These are phyloP conservation scores for Phyllosticta citribraziliensis DNA, from an alignment of 2,329 filamentous ascomycete species.

Conservation along the genomic window DNA sequence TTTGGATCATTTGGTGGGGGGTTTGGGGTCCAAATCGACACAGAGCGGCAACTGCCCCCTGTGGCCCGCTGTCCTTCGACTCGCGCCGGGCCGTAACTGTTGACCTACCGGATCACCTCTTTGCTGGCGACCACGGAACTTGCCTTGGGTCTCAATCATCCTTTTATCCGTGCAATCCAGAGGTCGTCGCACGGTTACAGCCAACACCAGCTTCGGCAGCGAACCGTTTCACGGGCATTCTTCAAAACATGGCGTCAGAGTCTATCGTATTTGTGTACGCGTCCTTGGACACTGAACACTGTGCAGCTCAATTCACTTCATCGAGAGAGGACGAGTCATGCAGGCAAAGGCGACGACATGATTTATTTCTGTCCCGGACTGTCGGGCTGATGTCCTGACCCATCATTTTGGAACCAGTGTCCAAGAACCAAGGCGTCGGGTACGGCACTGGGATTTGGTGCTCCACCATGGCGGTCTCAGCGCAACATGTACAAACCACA, in stretches of 20 bases:
- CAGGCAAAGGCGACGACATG: not conserved
- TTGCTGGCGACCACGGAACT: not conserved
- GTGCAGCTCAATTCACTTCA: not conserved
- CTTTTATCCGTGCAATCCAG: not conserved
- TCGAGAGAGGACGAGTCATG: not conserved
- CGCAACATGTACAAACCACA: not conserved
- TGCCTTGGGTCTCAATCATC: not conserved
- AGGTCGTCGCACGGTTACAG: not conserved
- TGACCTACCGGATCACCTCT: not conserved
- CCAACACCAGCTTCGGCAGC: not conserved
- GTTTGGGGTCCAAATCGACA: not conserved
- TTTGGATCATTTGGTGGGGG: slow-evolving; percentile 6
- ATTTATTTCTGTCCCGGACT: not conserved
- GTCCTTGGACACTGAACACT: not conserved
- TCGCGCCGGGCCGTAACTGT: not conserved
- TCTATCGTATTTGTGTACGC: not conserved
- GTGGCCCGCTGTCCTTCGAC: not conserved
- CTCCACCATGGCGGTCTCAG: not conserved
- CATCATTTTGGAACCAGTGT: not conserved
- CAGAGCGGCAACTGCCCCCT: slow-evolving; percentile 1
- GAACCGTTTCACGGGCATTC: not conserved
- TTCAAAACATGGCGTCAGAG: not conserved
- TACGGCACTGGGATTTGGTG: not conserved
- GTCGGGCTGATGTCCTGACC: not conserved
- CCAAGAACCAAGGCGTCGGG: not conserved